Percentiles rank a stretch among this genome's conserved stretches.
Evolutionary conservation across 106 monocot genomes (phyloP).

Genomic region (Phalaenopsis equestris): DNA sequence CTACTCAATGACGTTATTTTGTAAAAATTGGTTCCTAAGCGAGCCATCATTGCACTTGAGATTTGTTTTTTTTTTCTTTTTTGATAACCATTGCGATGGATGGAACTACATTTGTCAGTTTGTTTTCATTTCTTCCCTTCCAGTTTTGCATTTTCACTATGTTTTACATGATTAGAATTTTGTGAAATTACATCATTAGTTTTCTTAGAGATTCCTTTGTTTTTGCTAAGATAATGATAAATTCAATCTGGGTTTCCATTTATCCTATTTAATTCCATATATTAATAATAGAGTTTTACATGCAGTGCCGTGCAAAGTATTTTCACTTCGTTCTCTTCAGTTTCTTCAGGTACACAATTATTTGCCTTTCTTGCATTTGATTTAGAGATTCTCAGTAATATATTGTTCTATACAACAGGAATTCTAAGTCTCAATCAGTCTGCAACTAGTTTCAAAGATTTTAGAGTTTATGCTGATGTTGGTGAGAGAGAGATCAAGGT

Average conservation of each 20-base stretch:
- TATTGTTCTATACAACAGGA: constrained; percentile 7
- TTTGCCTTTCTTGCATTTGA: neutral
- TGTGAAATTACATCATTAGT: neutral
- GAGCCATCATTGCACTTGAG: neutral
- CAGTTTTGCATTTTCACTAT: neutral
- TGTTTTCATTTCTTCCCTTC: neutral
- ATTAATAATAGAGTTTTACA: neutral
- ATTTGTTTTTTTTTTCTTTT: neutral
- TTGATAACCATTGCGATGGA: neutral
- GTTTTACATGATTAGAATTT: neutral
- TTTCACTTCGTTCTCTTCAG: constrained; percentile 3
- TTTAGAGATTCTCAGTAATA: neutral
- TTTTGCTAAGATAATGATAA: too few species aligned
- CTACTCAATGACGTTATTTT: neutral
- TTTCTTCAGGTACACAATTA: constrained; percentile 15
- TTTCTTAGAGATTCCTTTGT: too few species aligned
- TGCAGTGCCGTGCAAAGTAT: neutral
- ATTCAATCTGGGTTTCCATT: neutral
- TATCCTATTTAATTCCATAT: neutral
- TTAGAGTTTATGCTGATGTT: constrained; percentile 13
- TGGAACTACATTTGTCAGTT: neutral
- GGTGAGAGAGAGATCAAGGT: constrained; percentile 26
- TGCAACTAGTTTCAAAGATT: constrained; percentile 15
- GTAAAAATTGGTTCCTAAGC: neutral
- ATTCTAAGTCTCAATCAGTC: constrained; percentile 4